phyloP scores from a whole-genome alignment of 129 eudicot genomes.

The Centaurea solstitialis region DNA sequence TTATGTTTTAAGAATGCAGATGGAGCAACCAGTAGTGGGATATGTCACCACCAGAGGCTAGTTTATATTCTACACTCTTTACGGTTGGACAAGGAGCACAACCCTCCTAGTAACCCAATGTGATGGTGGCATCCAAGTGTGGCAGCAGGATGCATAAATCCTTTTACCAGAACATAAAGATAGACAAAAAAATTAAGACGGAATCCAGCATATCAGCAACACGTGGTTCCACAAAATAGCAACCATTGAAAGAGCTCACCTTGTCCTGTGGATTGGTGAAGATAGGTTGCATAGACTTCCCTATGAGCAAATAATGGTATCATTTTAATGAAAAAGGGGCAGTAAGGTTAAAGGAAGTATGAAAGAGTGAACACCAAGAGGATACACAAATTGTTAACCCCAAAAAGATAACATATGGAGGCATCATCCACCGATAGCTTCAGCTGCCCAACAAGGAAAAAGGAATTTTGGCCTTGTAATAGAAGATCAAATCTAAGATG shows the following conservation, averaged over 20 bases:
- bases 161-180: neutral
- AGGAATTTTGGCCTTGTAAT: slow-evolving; percentile 4
- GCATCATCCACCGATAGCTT: slow-evolving; percentile 14
- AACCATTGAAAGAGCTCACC: neutral
- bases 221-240: neutral
- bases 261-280: neutral
- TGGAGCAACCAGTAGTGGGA: neutral
- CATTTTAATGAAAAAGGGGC: neutral
- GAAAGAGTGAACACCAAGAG: neutral
- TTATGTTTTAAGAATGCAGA: neutral
- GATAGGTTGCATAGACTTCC: neutral
- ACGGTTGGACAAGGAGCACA: neutral
- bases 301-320: neutral
- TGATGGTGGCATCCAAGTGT: neutral
- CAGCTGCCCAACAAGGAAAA: neutral
- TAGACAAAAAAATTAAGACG: neutral
- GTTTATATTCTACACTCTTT: neutral
- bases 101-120: neutral
- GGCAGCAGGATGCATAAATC: neutral
- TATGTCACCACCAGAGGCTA: neutral
- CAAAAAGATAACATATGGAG: neutral
- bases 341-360: neutral
- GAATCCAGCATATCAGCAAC: neutral
- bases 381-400: neutral
- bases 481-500: neutral